Evolutionary conservation across 352 stramenopile genomes (phyloP).

Genomic region (Phytophthora uliginosa): DNA sequence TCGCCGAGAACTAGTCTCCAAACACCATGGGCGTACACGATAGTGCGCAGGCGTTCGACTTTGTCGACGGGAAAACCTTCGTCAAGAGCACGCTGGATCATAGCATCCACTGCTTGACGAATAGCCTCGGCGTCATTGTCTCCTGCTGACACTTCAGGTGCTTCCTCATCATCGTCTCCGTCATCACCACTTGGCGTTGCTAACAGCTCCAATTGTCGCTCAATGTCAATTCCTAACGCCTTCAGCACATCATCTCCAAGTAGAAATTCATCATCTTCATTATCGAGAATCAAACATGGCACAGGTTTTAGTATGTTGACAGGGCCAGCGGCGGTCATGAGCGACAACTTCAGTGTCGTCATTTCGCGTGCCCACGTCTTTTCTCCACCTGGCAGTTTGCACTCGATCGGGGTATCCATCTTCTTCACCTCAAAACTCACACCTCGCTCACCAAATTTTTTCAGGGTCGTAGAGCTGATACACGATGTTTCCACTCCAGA

Average conservation of each 20-base stretch:
- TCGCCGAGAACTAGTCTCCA: conserved; percentile 16
- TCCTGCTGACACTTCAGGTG: not conserved
- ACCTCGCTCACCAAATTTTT: conserved; percentile 6
- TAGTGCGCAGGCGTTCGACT: conserved; percentile 9
- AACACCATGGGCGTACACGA: conserved; percentile 11
- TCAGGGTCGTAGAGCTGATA: conserved; percentile 23
- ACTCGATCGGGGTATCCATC: not conserved
- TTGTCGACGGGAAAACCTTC: conserved; percentile 14
- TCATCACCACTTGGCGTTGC: conserved; percentile 1
- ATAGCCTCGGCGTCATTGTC: not conserved
- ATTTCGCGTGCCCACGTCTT: conserved; percentile 1
- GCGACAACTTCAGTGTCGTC: not conserved
- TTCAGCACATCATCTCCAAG: conserved; percentile 26
- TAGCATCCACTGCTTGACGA: conserved; percentile 5
- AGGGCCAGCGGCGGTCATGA: conserved; percentile 12
- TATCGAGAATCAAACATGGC: conserved; percentile 10
- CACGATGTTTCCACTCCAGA: conserved; percentile 22
- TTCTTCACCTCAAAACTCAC: conserved; percentile 1
- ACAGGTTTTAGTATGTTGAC: conserved; percentile 17
- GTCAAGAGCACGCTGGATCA: not conserved
- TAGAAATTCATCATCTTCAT: conserved; percentile 11
- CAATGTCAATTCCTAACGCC: conserved; percentile 12
- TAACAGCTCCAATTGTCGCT: conserved; percentile 12
- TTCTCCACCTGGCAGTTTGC: conserved; percentile 6
- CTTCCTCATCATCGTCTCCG: conserved; percentile 16